Conservation (phyloP, 768 basidiomycete species). For the Kwoniella botswanensis region DNA sequence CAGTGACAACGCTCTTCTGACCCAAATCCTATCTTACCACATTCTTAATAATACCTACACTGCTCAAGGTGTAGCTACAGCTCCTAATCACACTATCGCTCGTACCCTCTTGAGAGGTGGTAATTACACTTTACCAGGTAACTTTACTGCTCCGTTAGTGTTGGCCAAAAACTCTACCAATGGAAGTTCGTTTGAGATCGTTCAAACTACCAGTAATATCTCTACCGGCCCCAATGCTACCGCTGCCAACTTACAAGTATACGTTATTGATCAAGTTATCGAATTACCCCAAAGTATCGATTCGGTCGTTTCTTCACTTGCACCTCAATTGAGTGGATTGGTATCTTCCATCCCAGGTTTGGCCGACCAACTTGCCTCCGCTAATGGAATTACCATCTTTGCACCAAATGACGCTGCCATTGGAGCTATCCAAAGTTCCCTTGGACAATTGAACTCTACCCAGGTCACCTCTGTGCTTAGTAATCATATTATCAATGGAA, state of each 20-base stretch:
- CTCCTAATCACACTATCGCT: conserved; percentile 69
- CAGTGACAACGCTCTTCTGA: conserved; percentile 59
- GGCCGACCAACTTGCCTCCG: conserved; percentile 59
- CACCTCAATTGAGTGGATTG: conserved; percentile 61
- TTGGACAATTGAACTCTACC: conserved; percentile 62
- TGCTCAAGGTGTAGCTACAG: conserved; percentile 59
- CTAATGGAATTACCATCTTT: conserved; percentile 70
- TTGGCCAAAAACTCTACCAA: conserved; percentile 45
- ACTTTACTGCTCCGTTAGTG: conserved; percentile 54
- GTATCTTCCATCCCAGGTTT: conserved; percentile 58
- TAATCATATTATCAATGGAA: conserved; percentile 77
- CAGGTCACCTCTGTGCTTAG: conserved; percentile 62
- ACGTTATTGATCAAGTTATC: conserved; percentile 60
- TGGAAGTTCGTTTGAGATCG: conserved; percentile 61
- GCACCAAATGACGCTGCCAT: conserved; percentile 68
- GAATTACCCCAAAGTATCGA: conserved; percentile 63
- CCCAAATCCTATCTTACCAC: conserved; percentile 62
- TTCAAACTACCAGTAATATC: conserved; percentile 63
- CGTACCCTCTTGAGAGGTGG: conserved; percentile 68
- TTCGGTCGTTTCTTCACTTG: conserved; percentile 59
- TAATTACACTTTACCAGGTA: conserved; percentile 66
- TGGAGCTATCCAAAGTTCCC: conserved; percentile 55
- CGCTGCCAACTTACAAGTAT: conserved; percentile 54
- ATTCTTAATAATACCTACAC: conserved; percentile 65
- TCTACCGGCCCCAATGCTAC: conserved; percentile 34